Percentiles rank a stretch among this genome's conserved stretches.
phyloP scores from a whole-genome alignment of 257 asterid genomes.

The Prunella vulgaris region DNA sequence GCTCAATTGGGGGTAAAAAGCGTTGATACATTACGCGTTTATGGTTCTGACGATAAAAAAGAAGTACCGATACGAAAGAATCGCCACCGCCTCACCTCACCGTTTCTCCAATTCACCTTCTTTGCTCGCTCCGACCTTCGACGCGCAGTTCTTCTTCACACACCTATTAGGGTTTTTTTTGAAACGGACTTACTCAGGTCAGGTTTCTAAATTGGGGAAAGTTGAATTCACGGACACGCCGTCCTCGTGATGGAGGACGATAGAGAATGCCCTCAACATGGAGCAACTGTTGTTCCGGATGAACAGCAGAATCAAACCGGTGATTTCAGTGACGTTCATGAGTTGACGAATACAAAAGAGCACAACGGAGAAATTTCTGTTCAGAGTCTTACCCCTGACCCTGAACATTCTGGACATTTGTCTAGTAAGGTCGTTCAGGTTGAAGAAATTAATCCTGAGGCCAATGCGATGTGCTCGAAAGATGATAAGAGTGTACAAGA shows the following conservation, averaged over 20 bases:
- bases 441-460: conserved; percentile 5
- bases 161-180: conserved; percentile 1
- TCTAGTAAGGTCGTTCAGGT: background rate
- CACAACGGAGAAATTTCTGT: conserved; percentile 11
- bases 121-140: background rate
- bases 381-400: conserved; percentile 13
- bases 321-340: background rate
- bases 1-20: background rate
- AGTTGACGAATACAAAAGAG: conserved; percentile 8
- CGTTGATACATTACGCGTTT: background rate
- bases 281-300: conserved; percentile 10
- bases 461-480: conserved; percentile 2
- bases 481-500: conserved; percentile 27
- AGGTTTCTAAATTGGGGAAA: background rate
- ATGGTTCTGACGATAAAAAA: background rate
- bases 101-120: background rate
- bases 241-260: conserved; percentile 24
- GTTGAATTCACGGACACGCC: background rate
- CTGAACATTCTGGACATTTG: background rate
- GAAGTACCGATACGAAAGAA: background rate
- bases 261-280: conserved; percentile 20
- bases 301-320: conserved; percentile 7
- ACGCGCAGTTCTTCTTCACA: background rate
- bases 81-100: background rate
- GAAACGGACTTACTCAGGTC: background rate